Base-by-base conservation (phyloP, 495 filamentous ascomycete genomes). In the Podospora appendiculata region DNA sequence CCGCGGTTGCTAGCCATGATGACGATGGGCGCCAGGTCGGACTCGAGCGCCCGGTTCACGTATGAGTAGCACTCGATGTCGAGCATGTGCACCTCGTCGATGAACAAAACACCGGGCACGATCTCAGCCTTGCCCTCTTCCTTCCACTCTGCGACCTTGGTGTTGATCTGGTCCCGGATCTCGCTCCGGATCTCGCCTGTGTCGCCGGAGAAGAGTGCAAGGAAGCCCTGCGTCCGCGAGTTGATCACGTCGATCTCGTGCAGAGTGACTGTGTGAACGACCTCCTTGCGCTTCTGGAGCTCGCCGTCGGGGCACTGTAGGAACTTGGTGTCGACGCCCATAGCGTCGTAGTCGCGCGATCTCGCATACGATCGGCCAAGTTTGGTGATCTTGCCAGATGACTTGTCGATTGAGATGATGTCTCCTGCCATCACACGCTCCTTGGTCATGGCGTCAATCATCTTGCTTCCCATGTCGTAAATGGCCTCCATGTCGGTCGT, bases 231-330 rank as follows among this genome's bases (percentile, higher is more conserved):
- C 42, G 93, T 95, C 40, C 93, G 82, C 34, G 90, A 95, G 72
- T 99, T 99, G 75, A 97, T 97, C 18, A 99, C 93, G 64, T 99
- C 93, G 61, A 99, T 97, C 69, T 99, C 93, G 71, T 99, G 93
- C 2, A 99, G 79, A 41, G 85, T 90, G 55, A 99, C 93, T 3
- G 93, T 96, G 69, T 99, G 93, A 32, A 95, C 85, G 12, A 95
- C 90, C 65, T 99, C 94, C 65, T 93, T 93, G 49, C 93, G 88
- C 65, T 95, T 94, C 67, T 97, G 93, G 13, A 99, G 79, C 71
- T 99, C 93, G 49, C 93, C 93, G 66, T 99, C 93, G n/a, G 93
- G 93, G 66, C 91, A 96, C 69, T 95, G 90, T 18, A 97, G 83
- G 67, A 97, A 97, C 65, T 96, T 97, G 54, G 93, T 96, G 66